Conservation (phyloP, 1,284 basidiomycete genomes). For the Puccinia coronata region DNA sequence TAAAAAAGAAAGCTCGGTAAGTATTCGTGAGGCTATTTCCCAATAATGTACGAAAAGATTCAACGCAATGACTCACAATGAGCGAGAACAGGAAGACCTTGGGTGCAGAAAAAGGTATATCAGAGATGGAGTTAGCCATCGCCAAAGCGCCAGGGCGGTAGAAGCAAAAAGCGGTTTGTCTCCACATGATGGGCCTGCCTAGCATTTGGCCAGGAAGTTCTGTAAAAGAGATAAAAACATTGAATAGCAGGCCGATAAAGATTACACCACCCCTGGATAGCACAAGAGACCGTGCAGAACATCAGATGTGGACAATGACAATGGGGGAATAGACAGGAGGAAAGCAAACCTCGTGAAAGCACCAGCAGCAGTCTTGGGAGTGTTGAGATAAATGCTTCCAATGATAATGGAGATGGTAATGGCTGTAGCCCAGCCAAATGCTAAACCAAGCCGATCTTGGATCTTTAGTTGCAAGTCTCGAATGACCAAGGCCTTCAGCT, state of each 20-base stretch:
- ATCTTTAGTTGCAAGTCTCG: constrained; percentile 64
- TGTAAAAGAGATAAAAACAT: constrained; percentile 51
- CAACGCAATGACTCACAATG: constrained; percentile 60
- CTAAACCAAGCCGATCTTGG: constrained; percentile 79
- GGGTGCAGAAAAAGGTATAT: constrained; percentile 62
- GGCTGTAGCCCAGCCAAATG: constrained; percentile 55
- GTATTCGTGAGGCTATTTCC: neutral
- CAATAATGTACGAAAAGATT: constrained; percentile 30
- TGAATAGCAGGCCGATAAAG: constrained; percentile 62
- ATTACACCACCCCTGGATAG: constrained; percentile 72
- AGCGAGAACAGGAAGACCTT: constrained; percentile 63
- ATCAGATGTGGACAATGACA: neutral
- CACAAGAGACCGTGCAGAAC: neutral
- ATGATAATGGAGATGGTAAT: constrained; percentile 54
- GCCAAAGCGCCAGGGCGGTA: constrained; percentile 75
- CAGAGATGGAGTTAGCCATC: constrained; percentile 65
- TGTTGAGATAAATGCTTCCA: constrained; percentile 55
- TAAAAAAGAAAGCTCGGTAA: neutral
- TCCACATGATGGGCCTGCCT: constrained; percentile 70
- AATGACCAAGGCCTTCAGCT: constrained; percentile 62
- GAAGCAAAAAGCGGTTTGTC: constrained; percentile 72
- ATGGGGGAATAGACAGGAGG: constrained; percentile 65
- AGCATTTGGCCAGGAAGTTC: constrained; percentile 50
- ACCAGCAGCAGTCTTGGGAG: constrained; percentile 54
- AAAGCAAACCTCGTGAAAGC: constrained; percentile 69